Evolutionary conservation across 2,329 filamentous ascomycete species (phyloP).

Genomic region (Talaromyces sp.): DNA sequence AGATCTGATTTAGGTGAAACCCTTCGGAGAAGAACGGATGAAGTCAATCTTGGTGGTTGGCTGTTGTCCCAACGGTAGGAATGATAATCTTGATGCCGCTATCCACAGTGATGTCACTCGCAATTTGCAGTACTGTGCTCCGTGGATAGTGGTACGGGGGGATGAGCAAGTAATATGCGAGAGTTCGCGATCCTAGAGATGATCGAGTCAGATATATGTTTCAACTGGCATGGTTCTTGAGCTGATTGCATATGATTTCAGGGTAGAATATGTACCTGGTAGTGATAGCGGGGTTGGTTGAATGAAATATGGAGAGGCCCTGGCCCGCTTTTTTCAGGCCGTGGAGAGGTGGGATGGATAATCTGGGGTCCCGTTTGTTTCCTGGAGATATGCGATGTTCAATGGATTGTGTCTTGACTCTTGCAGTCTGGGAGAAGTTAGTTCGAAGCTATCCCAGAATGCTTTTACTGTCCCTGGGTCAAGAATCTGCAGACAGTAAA

Average conservation of each 20-base stretch:
- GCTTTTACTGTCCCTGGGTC: background rate
- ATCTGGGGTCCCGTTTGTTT: background rate
- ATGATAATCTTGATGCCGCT: background rate
- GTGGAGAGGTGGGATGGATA: background rate
- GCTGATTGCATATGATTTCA: background rate
- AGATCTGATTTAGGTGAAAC: background rate
- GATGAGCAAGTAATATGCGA: background rate
- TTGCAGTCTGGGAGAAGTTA: background rate
- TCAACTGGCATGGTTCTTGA: background rate
- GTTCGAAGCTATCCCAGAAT: background rate
- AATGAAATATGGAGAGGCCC: background rate
- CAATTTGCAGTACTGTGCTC: background rate
- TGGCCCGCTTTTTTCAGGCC: conserved; percentile 10
- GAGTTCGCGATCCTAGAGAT: background rate
- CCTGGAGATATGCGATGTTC: background rate
- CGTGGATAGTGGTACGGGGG: background rate
- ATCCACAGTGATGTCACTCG: conserved; percentile 16
- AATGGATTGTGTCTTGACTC: background rate
- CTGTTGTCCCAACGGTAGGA: background rate
- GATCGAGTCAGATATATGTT: background rate
- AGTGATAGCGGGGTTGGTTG: conserved; percentile 8
- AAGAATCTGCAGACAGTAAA: background rate
- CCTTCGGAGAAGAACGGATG: conserved; percentile 12
- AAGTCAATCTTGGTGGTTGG: background rate
- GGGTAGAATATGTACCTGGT: background rate